Evolutionary conservation across 1,284 basidiomycete species (phyloP).

Genomic region (Moesziomyces antarcticus): DNA sequence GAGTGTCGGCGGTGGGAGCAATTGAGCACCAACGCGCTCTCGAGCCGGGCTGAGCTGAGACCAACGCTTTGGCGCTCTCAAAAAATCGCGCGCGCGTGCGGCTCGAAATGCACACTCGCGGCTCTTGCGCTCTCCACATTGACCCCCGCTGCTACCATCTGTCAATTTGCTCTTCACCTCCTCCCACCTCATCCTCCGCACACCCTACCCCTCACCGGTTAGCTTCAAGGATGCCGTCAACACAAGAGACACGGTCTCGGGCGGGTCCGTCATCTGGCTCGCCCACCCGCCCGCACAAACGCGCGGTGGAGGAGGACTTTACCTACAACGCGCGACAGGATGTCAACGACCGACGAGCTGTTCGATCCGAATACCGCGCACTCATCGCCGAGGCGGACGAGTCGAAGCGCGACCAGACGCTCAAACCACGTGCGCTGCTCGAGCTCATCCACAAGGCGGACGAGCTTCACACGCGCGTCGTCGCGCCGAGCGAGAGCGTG

Average conservation of each 20-base stretch:
- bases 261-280: constrained; percentile 19
- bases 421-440: constrained; percentile 28
- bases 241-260: constrained; percentile 17
- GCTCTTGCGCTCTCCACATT: background rate
- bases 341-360: constrained; percentile 39
- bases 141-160: background rate
- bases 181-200: background rate
- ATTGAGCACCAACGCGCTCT: too few relatives aligned
- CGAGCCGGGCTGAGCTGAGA: background rate
- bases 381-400: constrained; percentile 53
- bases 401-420: constrained; percentile 27
- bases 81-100: background rate
- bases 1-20: too few relatives aligned
- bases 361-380: constrained; percentile 52
- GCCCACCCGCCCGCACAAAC: constrained; percentile 13
- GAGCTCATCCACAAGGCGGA: constrained; percentile 22
- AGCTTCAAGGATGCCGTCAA: constrained; percentile 1
- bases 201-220: background rate
- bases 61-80: background rate
- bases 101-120: background rate
- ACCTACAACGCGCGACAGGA: constrained; percentile 53
- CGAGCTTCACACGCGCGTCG: constrained; percentile 27
- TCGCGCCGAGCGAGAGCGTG: constrained; percentile 35
- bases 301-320: constrained; percentile 12
- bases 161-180: background rate